Evolutionary conservation across 257 asterid genomes (phyloP).

Genomic region (Capsicum pubescens): DNA sequence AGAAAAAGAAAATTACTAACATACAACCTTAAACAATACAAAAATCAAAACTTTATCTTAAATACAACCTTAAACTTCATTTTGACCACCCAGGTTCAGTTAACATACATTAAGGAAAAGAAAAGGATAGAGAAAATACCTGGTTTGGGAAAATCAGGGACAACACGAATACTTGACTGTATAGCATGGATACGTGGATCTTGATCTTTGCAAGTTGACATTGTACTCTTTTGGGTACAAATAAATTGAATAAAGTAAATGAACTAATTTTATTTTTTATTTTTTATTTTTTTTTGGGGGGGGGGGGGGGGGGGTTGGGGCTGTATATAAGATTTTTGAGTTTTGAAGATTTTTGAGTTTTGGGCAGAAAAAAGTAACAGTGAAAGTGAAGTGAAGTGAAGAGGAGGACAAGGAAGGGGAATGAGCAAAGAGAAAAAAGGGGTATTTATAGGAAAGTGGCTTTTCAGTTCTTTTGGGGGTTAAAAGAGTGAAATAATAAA

Average conservation of each 20-base stretch:
- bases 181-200: slow-evolving; percentile 81
- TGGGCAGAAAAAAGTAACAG: background rate
- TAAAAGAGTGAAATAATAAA: background rate
- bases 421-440: background rate
- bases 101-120: no score
- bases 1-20: background rate
- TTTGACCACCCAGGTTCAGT: no score
- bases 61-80: no score
- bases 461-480: slow-evolving; percentile 3
- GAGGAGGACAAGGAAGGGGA: background rate
- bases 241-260: slow-evolving; percentile 11
- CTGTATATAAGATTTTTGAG: background rate
- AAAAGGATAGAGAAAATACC: slow-evolving; percentile 39
- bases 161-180: slow-evolving; percentile 78
- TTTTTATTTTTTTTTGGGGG: background rate
- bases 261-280: background rate
- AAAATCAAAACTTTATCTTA: no score
- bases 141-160: slow-evolving; percentile 79
- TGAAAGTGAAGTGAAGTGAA: slow-evolving; percentile 5
- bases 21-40: background rate
- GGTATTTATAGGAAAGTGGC: slow-evolving; percentile 28
- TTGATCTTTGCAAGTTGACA: slow-evolving; percentile 62
- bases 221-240: slow-evolving; percentile 34
- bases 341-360: background rate
- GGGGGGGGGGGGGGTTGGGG: background rate